These are phyloP conservation scores for Phytophthora podocarpi DNA, from an alignment of 352 stramenopile species.

Conservation along the genomic window DNA sequence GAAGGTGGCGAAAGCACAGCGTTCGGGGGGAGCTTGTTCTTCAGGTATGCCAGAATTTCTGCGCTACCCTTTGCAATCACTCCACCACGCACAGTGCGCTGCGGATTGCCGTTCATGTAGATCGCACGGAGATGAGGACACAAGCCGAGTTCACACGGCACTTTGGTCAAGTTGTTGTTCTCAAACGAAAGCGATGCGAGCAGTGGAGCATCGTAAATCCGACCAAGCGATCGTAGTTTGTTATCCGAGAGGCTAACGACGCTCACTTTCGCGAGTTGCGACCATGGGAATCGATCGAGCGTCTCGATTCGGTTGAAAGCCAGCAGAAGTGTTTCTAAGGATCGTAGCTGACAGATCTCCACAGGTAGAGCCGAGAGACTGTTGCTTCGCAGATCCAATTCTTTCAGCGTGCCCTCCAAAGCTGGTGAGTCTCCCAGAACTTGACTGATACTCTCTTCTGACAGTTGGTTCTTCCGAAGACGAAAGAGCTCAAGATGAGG, in stretches of 20 bases:
- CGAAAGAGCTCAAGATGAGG: constrained; percentile 62
- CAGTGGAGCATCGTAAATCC: constrained; percentile 59
- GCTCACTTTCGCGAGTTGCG: constrained; percentile 43
- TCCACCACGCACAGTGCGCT: constrained; percentile 74
- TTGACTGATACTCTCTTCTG: constrained; percentile 43
- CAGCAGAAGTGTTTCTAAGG: constrained; percentile 68
- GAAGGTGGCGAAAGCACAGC: constrained; percentile 33
- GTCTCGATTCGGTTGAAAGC: constrained; percentile 77
- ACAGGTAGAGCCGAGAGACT: constrained; percentile 45
- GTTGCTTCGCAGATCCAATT: constrained; percentile 83
- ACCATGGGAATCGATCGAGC: constrained; percentile 71
- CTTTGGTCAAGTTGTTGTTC: constrained; percentile 79
- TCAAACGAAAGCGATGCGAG: constrained; percentile 81
- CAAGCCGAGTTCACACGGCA: constrained; percentile 71
- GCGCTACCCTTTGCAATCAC: constrained; percentile 80
- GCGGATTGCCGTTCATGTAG: constrained; percentile 87
- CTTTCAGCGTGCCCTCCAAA: constrained; percentile 44
- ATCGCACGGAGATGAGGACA: constrained; percentile 68
- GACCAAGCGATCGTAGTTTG: constrained; percentile 66
- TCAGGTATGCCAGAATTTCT: constrained; percentile 77
- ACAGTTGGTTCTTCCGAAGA: constrained; percentile 78
- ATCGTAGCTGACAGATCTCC: constrained; percentile 38
- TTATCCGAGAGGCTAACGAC: constrained; percentile 83
- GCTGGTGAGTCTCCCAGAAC: constrained; percentile 37
- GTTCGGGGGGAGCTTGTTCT: constrained; percentile 74